Conservation (phyloP, 257 asterid genomes). For the Solanum peruvianum region DNA sequence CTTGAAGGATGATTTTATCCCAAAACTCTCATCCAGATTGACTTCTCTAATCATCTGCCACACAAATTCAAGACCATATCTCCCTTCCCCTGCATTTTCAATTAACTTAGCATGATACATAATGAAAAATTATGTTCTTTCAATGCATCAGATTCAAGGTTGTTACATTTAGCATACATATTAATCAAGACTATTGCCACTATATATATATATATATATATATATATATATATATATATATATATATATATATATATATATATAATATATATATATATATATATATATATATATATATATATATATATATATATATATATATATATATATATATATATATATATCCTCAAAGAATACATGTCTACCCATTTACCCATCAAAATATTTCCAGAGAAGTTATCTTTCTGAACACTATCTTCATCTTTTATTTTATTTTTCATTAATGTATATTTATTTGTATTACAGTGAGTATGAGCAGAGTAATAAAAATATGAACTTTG, state of each 20-base stretch:
- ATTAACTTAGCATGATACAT: conserved; percentile 64
- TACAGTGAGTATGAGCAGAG: neutral
- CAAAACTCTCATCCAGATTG: conserved; percentile 28
- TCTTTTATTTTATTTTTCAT: too few relatives aligned
- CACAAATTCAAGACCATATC: conserved; percentile 33
- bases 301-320: conserved; percentile 21
- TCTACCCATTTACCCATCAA: conserved; percentile 49
- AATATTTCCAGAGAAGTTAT: conserved; percentile 20
- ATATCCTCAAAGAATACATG: too few relatives aligned
- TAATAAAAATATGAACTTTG: neutral
- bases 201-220: conserved; percentile 11
- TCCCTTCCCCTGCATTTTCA: conserved; percentile 55
- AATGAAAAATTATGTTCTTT: conserved; percentile 38
- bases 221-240: conserved; percentile 21
- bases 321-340: neutral
- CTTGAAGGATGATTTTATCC: too few relatives aligned
- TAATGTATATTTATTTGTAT: neutral
- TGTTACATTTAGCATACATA: conserved; percentile 69
- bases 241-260: too few relatives aligned
- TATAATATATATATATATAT: too few relatives aligned
- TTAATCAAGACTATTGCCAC: too few relatives aligned
- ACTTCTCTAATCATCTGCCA: conserved; percentile 42
- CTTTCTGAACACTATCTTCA: too few relatives aligned
- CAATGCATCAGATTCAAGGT: conserved; percentile 12
- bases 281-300: conserved; percentile 12